Evolutionary conservation across 2,329 filamentous ascomycete species (phyloP).

Genomic region (Aspergillus amoenus): DNA sequence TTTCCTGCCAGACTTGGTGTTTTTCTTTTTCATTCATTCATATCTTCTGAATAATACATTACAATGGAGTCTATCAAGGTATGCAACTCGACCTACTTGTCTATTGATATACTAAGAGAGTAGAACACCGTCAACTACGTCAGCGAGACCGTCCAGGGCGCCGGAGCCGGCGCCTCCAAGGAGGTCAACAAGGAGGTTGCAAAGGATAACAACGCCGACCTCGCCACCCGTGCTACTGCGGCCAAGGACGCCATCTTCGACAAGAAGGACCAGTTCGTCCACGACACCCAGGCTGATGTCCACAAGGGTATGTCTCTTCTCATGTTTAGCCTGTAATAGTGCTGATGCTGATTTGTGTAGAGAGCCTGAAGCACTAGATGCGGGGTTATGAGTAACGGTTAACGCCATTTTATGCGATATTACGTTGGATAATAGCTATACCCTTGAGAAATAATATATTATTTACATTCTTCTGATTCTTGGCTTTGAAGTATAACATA

Average conservation of each 20-base stretch:
- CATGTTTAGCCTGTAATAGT: no score
- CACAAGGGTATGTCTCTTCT: neutral
- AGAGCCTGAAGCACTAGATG: no score
- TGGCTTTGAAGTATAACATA: no score
- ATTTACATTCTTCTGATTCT: no score
- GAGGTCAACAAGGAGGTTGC: slow-evolving; percentile 5
- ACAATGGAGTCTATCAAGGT: slow-evolving; percentile 6
- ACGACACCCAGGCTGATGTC: neutral
- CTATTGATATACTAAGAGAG: neutral
- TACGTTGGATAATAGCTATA: no score
- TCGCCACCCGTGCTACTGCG: neutral
- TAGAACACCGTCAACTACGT: slow-evolving; percentile 6
- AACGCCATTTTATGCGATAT: no score
- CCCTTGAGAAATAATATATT: no score
- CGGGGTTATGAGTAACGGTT: no score
- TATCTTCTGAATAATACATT: neutral
- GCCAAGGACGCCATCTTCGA: slow-evolving; percentile 4
- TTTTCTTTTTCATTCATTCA: no score
- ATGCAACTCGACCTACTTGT: neutral
- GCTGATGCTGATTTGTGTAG: no score
- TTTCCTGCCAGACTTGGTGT: no score
- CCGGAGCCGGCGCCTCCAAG: neutral
- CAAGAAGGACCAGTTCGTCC: slow-evolving; percentile 3
- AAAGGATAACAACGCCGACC: neutral
- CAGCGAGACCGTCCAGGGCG: neutral